Base-by-base conservation (phyloP, 2,329 filamentous ascomycete genomes). In the Aspergillus tamarii region DNA sequence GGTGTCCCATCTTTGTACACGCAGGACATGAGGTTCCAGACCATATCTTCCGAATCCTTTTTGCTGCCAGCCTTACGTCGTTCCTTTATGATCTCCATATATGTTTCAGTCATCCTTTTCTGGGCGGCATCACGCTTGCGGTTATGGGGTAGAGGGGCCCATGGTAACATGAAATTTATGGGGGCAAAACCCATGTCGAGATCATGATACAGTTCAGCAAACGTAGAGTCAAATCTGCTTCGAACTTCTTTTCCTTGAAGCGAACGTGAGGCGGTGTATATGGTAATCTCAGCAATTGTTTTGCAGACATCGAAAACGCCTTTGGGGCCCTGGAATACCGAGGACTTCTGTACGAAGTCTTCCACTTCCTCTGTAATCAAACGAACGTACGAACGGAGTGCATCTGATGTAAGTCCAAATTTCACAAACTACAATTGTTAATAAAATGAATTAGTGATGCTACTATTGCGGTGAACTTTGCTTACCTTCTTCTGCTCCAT, bases 401-500 rank as follows among this genome's bases (percentile, higher is more conserved):
- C 84, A 28, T 87, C 85, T 54, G 84, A 83, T 1, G 87, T 88
- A 58, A 89, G 83, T 61, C 87, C 87, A 64, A 84, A 89, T 76
- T 89, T 89, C 78, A 89, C 85, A 68, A 89, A 88, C 80, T 83
- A 66, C 21, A 52, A 19, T 26, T 4, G 34, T 64, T 34, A 63
- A 78, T 81, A 60, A 73, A 43, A 71, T 67, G 48, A 16, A 43
- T 2, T 10, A 4, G 3, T 43, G 16, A 9, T 32, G 5, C 1
- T 28, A 34, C n/a, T 32, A n/a, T 34, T 46, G 2, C 8, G 23
- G 52, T 28, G 10, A 21, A 50, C n/a, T 21, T 52, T 54, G 61
- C 80, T 66, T 77, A 93, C 91, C 88, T 94, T 95, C 84, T 96
- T 96, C 84, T 96, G 93, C 82, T 96, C 93, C 93, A 96, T 96